Percentiles rank a stretch among this genome's conserved stretches.
These are phyloP conservation scores for Arabidopsis suecica DNA, from an alignment of 345 rosid genomes.

Conservation along the genomic window DNA sequence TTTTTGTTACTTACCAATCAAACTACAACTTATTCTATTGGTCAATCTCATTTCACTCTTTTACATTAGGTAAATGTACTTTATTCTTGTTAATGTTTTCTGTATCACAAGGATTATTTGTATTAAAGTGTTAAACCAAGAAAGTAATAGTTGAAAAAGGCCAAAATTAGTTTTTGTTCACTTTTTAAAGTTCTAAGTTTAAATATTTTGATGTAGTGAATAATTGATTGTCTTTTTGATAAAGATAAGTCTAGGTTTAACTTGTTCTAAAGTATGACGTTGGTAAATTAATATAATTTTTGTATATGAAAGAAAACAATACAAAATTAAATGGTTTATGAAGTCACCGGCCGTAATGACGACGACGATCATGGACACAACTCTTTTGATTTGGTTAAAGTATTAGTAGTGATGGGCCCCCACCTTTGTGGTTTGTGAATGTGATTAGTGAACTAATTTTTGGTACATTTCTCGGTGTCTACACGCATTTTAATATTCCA, in stretches of 20 bases:
- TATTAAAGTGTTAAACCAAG: constrained; percentile 11
- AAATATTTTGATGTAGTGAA: background rate
- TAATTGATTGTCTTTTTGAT: constrained; percentile 7
- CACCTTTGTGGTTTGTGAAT: constrained; percentile 38
- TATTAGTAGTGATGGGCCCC: constrained; percentile 48
- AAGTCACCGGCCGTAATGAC: constrained; percentile 44
- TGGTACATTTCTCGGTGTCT: constrained; percentile 38
- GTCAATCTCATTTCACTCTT: background rate
- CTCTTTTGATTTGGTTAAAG: constrained; percentile 45
- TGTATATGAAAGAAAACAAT: background rate
- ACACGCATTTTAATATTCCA: constrained; percentile 29
- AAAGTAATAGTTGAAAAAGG: background rate
- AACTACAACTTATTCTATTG: background rate
- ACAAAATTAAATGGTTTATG: constrained; percentile 11
- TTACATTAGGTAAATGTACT: background rate
- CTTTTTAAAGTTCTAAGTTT: background rate
- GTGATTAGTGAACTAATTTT: constrained; percentile 46
- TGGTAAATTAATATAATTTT: constrained; percentile 10
- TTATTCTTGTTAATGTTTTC: background rate
- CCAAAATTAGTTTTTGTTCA: background rate
- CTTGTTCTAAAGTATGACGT: constrained; percentile 33
- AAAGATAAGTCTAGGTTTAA: constrained; percentile 32
- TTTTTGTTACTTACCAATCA: background rate
- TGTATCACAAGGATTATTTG: background rate
- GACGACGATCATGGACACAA: constrained; percentile 52